Evolutionary conservation across 2,329 filamentous ascomycete genomes (phyloP), one percentile per base, ranked within the genome.

Genomic region (Apiospora arundinis): DNA sequence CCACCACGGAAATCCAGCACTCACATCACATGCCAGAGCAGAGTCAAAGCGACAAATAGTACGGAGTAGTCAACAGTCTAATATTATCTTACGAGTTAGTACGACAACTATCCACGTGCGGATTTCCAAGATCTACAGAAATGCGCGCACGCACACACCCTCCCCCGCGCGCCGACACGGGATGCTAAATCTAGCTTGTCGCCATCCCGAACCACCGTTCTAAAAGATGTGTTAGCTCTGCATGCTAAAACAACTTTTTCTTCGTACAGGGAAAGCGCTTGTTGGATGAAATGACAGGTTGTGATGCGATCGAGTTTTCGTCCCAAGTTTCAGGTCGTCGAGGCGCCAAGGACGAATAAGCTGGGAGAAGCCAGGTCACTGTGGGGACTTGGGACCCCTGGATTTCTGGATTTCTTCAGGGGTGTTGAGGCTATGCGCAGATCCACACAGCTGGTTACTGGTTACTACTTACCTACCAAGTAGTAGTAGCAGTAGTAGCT

Each of bases 261-360:
- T n/a, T n/a, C n/a, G n/a, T 32, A 3, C 56, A 40, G n/a, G 56
- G 56, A 37, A 60, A 16, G 48, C 52, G 28, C 56, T 37, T 37
- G 56, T 18, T 63, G 1, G 4, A 40, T 2, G 56, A 63, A 63
- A 63, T 63, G 56, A 63, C 56, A 40, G 56, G 18, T 63, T 28
- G 18, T 40, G 28, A 63, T 63, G 56, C 56, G 21, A 18, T 63
- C 32, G 21, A 18, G 16, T 49, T 48, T 11, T 37, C 28, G 7
- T 60, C 52, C 52, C 2, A 16, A 21, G 56, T 63, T 63, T 63
- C 56, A 63, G 56, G 56, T 63, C 32, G 32, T 63, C n/a, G 32
- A 63, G 32, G 56, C 56, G 56, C 56, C 56, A 40, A 40, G 56
- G 56, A 63, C 56, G 56, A 63, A 63, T 63, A 18, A 21, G 28